Evolutionary conservation across 352 stramenopile species (phyloP).

Genomic region (Phytophthora pisi): DNA sequence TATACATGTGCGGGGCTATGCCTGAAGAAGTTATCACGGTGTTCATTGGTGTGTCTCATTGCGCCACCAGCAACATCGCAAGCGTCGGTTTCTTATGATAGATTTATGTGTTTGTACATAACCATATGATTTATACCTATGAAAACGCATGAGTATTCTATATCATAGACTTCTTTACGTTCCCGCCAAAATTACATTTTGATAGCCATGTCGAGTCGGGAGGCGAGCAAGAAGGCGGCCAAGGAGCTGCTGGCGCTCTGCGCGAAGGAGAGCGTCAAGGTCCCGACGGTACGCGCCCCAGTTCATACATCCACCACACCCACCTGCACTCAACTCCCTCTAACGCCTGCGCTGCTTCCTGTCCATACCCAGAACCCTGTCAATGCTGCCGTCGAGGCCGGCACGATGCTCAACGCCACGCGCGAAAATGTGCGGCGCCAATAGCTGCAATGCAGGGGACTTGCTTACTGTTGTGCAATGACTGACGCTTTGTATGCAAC

Average conservation of each 20-base stretch:
- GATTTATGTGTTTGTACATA: neutral
- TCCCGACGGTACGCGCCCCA: slow-evolving; percentile 62
- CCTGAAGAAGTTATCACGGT: no score
- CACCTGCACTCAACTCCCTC: neutral
- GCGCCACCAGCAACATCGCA: no score
- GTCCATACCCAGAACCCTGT: slow-evolving; percentile 50
- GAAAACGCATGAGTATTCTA: neutral
- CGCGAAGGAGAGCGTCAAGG: slow-evolving; percentile 72
- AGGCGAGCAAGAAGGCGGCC: slow-evolving; percentile 53
- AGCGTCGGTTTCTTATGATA: no score
- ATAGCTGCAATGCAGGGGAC: neutral
- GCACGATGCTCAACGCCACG: slow-evolving; percentile 88
- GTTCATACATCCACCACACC: neutral
- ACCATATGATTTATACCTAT: neutral
- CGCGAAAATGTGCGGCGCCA: slow-evolving; percentile 58
- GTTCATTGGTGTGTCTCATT: no score
- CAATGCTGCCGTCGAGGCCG: slow-evolving; percentile 83
- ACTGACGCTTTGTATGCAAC: slow-evolving; percentile 10
- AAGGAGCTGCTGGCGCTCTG: slow-evolving; percentile 87
- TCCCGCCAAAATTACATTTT: slow-evolving; percentile 10
- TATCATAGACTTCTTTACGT: neutral
- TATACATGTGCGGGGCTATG: no score
- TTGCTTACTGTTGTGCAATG: neutral
- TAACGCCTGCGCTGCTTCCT: neutral
- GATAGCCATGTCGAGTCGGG: slow-evolving; percentile 36